Base-by-base conservation (phyloP, 257 asterid genomes). In the Solanum commersonii region DNA sequence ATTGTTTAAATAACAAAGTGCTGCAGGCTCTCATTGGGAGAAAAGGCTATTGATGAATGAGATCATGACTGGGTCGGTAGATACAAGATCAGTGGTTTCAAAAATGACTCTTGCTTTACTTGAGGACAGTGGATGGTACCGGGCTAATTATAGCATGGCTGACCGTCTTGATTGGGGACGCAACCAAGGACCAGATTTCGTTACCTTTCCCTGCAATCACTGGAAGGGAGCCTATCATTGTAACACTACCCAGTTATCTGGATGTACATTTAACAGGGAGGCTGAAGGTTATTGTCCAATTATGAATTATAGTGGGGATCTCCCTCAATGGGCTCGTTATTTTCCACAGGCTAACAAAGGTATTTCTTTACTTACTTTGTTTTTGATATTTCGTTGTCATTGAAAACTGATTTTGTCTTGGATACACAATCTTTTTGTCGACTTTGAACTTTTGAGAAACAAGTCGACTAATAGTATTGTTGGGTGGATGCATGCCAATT, bases 61-160 rank as follows among this genome's bases (percentile, higher is more conserved):
- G 95, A 96, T 96, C 49, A 96, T 96, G 99, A 96, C 99, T 2
- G 99, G 99, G 88, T 96, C 99, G n/a, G 99, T 96, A 60, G 99
- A 96, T 90, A 94, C 98, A 40, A 93, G 98, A 92, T 96, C 99
- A 77, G 99, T 96, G 42, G 98, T 96, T 88, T 96, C 99, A 14
- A 95, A 93, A 90, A 95, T 96, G 99, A 96, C 99, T 10, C 98
- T 96, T 81, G 98, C 99, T 89, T 91, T 96, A 87, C 98, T 96
- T 35, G 99, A 96, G 91, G 99, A 96, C 87, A 95, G 98, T 90
- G 99, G 99, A 87, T 96, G 99, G 99, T 96, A 96, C 93, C 91
- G 89, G 71, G 99, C 99, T 90, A 94, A 96, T 90, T 96, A 96
- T 92, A 94, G 98, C 85, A 93, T 95, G 95, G 98, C 98, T 31